These are phyloP conservation scores for Entelexis sorbosivorans DNA, from an alignment of 1,139 yeast genomes.

Conservation along the genomic window DNA sequence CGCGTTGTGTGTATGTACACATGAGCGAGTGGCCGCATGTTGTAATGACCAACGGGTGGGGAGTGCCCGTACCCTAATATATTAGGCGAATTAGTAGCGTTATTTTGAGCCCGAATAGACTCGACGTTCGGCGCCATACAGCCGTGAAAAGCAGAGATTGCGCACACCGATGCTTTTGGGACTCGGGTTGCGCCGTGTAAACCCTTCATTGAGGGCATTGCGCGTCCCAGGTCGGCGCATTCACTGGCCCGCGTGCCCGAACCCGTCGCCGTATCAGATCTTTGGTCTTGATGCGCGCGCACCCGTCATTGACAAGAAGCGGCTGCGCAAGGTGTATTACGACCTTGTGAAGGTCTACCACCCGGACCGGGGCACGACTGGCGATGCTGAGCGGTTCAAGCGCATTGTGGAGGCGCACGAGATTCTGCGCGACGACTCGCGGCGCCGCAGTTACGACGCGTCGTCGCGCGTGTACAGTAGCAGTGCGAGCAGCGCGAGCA, in stretches of 20 bases:
- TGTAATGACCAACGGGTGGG: neutral
- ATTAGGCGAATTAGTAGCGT: neutral
- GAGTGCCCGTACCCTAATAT: neutral
- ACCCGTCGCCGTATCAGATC: constrained; percentile 69
- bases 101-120: neutral
- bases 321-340: constrained; percentile 47
- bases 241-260: constrained; percentile 48
- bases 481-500: neutral
- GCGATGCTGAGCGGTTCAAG: constrained; percentile 46
- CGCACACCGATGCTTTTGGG: neutral
- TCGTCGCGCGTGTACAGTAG: neutral
- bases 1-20: neutral
- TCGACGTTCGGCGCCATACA: neutral
- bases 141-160: neutral
- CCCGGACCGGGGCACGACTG: constrained; percentile 49
- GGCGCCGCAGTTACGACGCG: constrained; percentile 25
- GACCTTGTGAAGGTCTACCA: constrained; percentile 71
- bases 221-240: neutral
- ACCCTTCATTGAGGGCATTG: neutral
- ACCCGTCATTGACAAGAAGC: constrained; percentile 33
- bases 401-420: constrained; percentile 64
- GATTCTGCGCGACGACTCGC: constrained; percentile 48
- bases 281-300: constrained; percentile 37
- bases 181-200: neutral
- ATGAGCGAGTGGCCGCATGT: neutral